These are phyloP conservation scores for Beauveria rudraprayagi DNA, from an alignment of 2,329 filamentous ascomycete species.

Conservation along the genomic window DNA sequence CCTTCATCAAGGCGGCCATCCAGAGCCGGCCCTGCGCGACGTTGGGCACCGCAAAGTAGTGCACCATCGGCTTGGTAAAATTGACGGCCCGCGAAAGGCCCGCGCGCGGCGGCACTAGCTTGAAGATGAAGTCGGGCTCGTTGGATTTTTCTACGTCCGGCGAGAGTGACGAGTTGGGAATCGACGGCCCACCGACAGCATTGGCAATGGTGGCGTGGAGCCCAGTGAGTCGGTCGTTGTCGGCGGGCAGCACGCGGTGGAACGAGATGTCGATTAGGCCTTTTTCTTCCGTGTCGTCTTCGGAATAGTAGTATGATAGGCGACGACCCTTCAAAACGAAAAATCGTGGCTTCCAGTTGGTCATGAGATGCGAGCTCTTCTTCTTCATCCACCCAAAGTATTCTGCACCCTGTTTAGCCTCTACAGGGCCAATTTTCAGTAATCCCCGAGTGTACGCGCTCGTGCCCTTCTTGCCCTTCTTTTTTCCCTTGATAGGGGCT, in stretches of 20 bases:
- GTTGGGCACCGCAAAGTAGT: slow-evolving; percentile 95
- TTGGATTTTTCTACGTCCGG: slow-evolving; percentile 32
- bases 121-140: slow-evolving; percentile 88
- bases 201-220: slow-evolving; percentile 88
- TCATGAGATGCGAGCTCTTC: slow-evolving; percentile 91
- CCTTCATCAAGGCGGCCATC: slow-evolving; percentile 99
- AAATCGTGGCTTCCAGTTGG: slow-evolving; percentile 94
- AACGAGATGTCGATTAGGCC: slow-evolving; percentile 96
- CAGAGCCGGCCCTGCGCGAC: slow-evolving; percentile 81
- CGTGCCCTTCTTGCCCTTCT: slow-evolving; percentile 87
- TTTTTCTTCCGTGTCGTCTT: slow-evolving; percentile 85
- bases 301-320: slow-evolving; percentile 92
- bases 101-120: slow-evolving; percentile 82
- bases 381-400: slow-evolving; percentile 99
- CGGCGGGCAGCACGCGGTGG: slow-evolving; percentile 89
- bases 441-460: slow-evolving; percentile 88
- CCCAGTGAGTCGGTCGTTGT: slow-evolving; percentile 82
- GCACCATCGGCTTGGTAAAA: slow-evolving; percentile 94
- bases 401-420: slow-evolving; percentile 80
- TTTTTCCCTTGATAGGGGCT: slow-evolving; percentile 40
- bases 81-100: slow-evolving; percentile 86
- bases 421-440: slow-evolving; percentile 68
- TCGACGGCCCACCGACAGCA: slow-evolving; percentile 46
- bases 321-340: slow-evolving; percentile 89
- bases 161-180: slow-evolving; percentile 49